These are phyloP conservation scores for Passalora sequoiae DNA, from an alignment of 2,329 filamentous ascomycete genomes.

Conservation along the genomic window DNA sequence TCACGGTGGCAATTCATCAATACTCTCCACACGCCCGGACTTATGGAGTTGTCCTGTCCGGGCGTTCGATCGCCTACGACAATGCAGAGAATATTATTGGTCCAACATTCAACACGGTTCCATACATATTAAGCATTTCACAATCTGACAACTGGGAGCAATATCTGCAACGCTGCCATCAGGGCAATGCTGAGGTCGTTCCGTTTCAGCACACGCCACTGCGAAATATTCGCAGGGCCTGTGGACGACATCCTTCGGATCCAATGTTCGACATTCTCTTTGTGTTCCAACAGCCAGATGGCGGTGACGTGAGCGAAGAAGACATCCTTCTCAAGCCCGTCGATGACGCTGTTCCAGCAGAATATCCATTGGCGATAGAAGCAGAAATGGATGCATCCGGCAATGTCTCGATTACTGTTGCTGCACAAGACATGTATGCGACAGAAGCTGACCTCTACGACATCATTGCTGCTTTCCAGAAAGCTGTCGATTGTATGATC, in stretches of 20 bases:
- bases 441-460: conserved; percentile 34
- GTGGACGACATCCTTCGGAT: conserved; percentile 49
- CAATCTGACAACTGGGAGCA: conserved; percentile 52
- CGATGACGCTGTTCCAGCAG: conserved; percentile 48
- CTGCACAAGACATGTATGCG: conserved; percentile 47
- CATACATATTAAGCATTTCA: conserved; percentile 54
- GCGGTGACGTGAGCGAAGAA: background rate
- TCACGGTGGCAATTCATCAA: conserved; percentile 59
- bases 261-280: conserved; percentile 76
- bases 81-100: conserved; percentile 65
- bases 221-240: conserved; percentile 76
- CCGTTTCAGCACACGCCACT: conserved; percentile 75
- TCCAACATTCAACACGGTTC: conserved; percentile 85
- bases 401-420: conserved; percentile 54
- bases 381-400: conserved; percentile 51
- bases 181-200: conserved; percentile 62
- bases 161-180: conserved; percentile 61
- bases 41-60: conserved; percentile 73
- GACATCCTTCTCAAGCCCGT: conserved; percentile 49
- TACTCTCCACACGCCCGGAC: conserved; percentile 47
- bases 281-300: conserved; percentile 60
- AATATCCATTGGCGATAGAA: conserved; percentile 77
- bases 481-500: conserved; percentile 12
- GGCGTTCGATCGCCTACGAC: conserved; percentile 65
- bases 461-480: conserved; percentile 9